Evolutionary conservation across 1,284 basidiomycete genomes (phyloP), one percentile per base, ranked within the genome.

Genomic region (Peniophora sp.): DNA sequence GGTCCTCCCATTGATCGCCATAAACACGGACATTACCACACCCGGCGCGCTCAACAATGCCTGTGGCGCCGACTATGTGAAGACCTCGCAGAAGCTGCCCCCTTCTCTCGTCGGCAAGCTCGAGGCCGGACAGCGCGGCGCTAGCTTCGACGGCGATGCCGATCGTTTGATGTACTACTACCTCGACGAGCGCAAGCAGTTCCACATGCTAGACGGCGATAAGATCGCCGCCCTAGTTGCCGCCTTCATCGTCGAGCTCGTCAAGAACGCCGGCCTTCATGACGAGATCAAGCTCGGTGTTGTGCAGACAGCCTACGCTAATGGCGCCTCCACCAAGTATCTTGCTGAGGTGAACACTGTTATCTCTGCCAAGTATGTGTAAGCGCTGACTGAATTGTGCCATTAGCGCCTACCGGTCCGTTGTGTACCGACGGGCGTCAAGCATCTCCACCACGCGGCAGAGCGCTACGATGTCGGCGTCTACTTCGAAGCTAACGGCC

Each of bases 401-500:
- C 39, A 20, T 17, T 60, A 93, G 89, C 83, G 89, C 49, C 78
- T 98, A 20, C 95, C 97, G 32, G 92, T 99, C 18, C 88, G 87
- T 59, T 99, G 97, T 67, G 95, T 97, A 2, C 77, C 94, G 5
- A 99, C 97, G 8, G 97, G 97, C 37, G 97, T 99, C 55, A 99
- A 99, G 70, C 89, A 99, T 65, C 81, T 99, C 47, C 97, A 99
- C 65, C 96, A 98, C 65, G 97, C 95, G 6, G 97, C 97, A 6
- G 92, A 96, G 62, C 81, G 85, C 57, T 99, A 88, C 68, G 85
- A 94, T 63, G 81, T 99, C 56, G 97, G 97, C 24, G 92, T 99
- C 45, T 99, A 99, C 73, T 99, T 99, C 63, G 97, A 99, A 69
- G 97, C 97, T 48, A 99, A 99, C 65, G 97, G 97, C 0, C 97